These are phyloP conservation scores for Hydnomerulius pinastri DNA, from an alignment of 768 basidiomycete genomes.

Conservation along the genomic window DNA sequence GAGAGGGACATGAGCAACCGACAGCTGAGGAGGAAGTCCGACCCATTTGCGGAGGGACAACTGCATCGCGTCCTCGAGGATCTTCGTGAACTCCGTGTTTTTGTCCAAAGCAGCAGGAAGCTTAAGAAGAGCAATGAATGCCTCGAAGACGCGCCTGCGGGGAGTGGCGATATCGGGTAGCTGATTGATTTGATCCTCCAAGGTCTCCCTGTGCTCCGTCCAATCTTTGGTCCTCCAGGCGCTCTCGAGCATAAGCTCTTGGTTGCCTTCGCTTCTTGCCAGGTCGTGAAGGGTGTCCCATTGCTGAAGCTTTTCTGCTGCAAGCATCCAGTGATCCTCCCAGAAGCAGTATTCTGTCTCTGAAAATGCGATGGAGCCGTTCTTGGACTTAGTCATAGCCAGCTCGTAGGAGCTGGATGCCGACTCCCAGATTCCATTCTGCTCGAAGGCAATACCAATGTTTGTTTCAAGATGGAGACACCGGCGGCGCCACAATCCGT, in stretches of 20 bases:
- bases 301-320: conserved; percentile 94
- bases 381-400: conserved; percentile 83
- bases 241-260: conserved; percentile 91
- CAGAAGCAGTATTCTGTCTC: conserved; percentile 96
- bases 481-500: conserved; percentile 92
- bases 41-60: conserved; percentile 96
- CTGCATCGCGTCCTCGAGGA: conserved; percentile 96
- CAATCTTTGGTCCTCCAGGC: conserved; percentile 96
- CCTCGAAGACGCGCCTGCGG: conserved; percentile 96
- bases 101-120: conserved; percentile 79
- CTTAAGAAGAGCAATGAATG: conserved; percentile 88
- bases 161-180: conserved; percentile 90
- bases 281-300: conserved; percentile 96
- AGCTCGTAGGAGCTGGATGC: conserved; percentile 86
- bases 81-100: conserved; percentile 83
- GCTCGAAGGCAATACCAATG: conserved; percentile 84
- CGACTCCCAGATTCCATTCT: conserved; percentile 96
- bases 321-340: conserved; percentile 99
- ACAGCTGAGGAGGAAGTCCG: conserved; percentile 80
- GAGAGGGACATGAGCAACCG: conserved; percentile 90
- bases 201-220: conserved; percentile 72
- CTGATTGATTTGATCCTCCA: conserved; percentile 80
- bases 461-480: conserved; percentile 91
- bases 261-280: conserved; percentile 84
- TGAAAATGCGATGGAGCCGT: conserved; percentile 82